Percentiles rank a stretch among this genome's conserved stretches.
phyloP scores from a whole-genome alignment of 2,329 filamentous ascomycete genomes.

The Phaeosphaeria sp. region DNA sequence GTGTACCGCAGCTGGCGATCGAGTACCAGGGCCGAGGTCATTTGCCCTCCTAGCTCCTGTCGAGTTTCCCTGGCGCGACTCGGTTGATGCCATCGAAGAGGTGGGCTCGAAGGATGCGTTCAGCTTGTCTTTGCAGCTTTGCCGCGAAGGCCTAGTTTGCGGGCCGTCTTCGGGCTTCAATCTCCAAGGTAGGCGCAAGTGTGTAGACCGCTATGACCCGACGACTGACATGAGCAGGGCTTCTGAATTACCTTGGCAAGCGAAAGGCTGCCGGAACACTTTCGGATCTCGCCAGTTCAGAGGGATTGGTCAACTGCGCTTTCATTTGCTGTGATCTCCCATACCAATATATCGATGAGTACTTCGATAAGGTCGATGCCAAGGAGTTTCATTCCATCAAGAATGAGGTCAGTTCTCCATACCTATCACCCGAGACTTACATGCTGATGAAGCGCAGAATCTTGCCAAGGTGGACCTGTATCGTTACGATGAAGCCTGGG shows the following conservation, averaged over 20 bases:
- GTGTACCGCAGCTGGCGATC: slow-evolving; percentile 64
- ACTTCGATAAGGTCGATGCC: slow-evolving; percentile 63
- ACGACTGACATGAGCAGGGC: slow-evolving; percentile 13
- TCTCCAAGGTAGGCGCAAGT: slow-evolving; percentile 54
- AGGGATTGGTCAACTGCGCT: slow-evolving; percentile 21
- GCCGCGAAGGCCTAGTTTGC: slow-evolving; percentile 64
- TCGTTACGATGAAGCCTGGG: slow-evolving; percentile 32
- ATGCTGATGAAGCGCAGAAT: slow-evolving; percentile 12
- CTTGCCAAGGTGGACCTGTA: slow-evolving; percentile 25
- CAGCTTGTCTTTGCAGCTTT: slow-evolving; percentile 60
- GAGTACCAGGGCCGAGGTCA: slow-evolving; percentile 65
- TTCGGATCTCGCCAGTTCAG: slow-evolving; percentile 9
- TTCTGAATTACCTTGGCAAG: slow-evolving; percentile 21
- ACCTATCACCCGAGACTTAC: neutral
- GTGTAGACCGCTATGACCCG: neutral
- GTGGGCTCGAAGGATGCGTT: slow-evolving; percentile 64
- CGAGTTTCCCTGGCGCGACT: slow-evolving; percentile 66
- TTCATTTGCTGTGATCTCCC: slow-evolving; percentile 70
- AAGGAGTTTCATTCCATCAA: slow-evolving; percentile 29
- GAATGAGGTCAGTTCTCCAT: slow-evolving; percentile 14
- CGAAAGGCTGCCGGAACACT: slow-evolving; percentile 19
- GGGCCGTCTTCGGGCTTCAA: slow-evolving; percentile 69
- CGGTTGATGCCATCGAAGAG: slow-evolving; percentile 64
- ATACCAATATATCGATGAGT: slow-evolving; percentile 68
- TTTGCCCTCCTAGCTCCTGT: slow-evolving; percentile 57